These are phyloP conservation scores for Senecio squalidus DNA, from an alignment of 140 eudicot species.

Conservation along the genomic window DNA sequence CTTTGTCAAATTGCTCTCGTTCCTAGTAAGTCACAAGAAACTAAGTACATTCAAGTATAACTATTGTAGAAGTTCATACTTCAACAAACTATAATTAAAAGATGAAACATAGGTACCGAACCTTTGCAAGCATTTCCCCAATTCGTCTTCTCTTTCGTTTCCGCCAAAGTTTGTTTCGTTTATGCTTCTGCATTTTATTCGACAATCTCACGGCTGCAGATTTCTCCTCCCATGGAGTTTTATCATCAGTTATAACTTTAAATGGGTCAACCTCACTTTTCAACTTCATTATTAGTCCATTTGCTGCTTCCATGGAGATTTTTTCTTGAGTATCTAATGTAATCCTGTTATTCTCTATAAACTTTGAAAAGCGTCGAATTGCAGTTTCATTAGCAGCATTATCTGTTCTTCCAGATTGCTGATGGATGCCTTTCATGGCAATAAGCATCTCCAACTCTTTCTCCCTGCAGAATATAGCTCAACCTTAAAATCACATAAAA, in stretches of 20 bases:
- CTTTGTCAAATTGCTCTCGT: constrained; percentile 56
- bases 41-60: neutral
- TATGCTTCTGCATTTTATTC: constrained; percentile 60
- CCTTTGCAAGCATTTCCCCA: constrained; percentile 67
- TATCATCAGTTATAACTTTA: constrained; percentile 56
- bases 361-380: constrained; percentile 24
- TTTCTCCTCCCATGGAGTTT: constrained; percentile 86
- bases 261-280: constrained; percentile 75
- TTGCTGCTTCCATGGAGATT: constrained; percentile 59
- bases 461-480: constrained; percentile 48
- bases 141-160: constrained; percentile 60
- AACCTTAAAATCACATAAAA: neutral
- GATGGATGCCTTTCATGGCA: constrained; percentile 27
- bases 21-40: constrained; percentile 44
- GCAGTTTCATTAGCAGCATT: constrained; percentile 14
- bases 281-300: constrained; percentile 55
- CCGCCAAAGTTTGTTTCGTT: constrained; percentile 81
- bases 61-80: neutral
- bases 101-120: constrained; percentile 5
- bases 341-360: constrained; percentile 39
- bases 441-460: constrained; percentile 73
- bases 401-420: constrained; percentile 20
- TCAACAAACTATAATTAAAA: neutral
- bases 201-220: constrained; percentile 67
- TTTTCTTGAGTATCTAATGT: constrained; percentile 51